phyloP scores from a whole-genome alignment of 306 rosid species.

The Cyclanthera cordifolia region DNA sequence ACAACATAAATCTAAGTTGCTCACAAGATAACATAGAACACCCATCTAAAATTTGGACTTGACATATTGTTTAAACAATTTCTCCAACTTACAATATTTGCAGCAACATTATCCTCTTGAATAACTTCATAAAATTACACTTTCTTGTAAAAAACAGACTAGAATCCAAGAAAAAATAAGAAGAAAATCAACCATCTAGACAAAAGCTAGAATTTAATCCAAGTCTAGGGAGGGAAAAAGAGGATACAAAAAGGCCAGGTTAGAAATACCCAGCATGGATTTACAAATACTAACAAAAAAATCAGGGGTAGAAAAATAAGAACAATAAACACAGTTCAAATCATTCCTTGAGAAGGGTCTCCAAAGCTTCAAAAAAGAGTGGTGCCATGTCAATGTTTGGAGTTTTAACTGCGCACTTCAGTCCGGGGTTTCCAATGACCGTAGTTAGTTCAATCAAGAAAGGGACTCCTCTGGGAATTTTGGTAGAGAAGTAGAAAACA shows the following conservation, averaged over 20 bases:
- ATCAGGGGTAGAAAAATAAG: not conserved
- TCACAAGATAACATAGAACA: not conserved
- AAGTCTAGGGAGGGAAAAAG: not conserved
- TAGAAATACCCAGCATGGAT: constrained; percentile 7
- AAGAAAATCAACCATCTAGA: not conserved
- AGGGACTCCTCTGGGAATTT: constrained; percentile 66
- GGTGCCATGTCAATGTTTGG: constrained; percentile 76
- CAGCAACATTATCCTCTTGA: not conserved
- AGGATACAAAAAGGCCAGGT: not conserved
- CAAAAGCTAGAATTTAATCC: not conserved
- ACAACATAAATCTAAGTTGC: not conserved
- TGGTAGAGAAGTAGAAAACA: constrained; percentile 88
- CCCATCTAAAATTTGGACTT: not conserved
- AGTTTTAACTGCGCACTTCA: constrained; percentile 88
- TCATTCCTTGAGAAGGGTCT: constrained; percentile 57
- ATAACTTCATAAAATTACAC: not conserved
- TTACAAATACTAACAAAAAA: constrained; percentile 6
- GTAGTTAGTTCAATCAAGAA: constrained; percentile 74
- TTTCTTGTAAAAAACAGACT: constrained; percentile 1
- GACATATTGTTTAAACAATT: not conserved
- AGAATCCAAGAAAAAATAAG: not conserved
- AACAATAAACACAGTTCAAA: constrained; percentile 8
- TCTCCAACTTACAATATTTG: not conserved
- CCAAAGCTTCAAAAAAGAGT: constrained; percentile 70
- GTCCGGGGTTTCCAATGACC: constrained; percentile 53